Percentiles rank a stretch among this genome's conserved stretches.
These are phyloP conservation scores for Nakaseomyces nivariensis DNA, from an alignment of 1,139 yeast genomes.

Conservation along the genomic window DNA sequence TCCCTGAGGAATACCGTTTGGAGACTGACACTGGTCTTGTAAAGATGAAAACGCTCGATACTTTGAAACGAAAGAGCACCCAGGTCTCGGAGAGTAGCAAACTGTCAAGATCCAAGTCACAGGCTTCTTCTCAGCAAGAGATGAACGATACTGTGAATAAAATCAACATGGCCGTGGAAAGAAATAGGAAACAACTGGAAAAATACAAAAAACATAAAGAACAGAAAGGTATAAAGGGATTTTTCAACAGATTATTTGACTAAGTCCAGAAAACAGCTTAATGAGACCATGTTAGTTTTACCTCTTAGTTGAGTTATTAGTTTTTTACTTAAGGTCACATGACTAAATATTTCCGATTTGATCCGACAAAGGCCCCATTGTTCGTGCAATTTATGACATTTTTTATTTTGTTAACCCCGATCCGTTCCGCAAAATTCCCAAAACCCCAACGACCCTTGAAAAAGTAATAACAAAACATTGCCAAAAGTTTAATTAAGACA, in stretches of 20 bases:
- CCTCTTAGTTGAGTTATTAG: background rate
- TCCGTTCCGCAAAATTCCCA: too few relatives aligned
- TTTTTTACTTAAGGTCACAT: background rate
- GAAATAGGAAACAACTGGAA: slow-evolving; percentile 24
- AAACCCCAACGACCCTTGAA: too few relatives aligned
- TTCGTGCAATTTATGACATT: too few relatives aligned
- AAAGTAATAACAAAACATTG: too few relatives aligned
- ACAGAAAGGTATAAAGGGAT: slow-evolving; percentile 20
- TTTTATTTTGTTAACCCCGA: too few relatives aligned
- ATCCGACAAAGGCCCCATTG: too few relatives aligned
- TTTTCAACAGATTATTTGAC: slow-evolving; percentile 20
- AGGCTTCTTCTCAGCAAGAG: background rate
- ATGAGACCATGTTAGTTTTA: too few relatives aligned
- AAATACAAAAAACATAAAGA: slow-evolving; percentile 17
- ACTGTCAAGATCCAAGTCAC: background rate
- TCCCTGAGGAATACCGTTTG: slow-evolving; percentile 72
- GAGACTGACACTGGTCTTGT: slow-evolving; percentile 76
- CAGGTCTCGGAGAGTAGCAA: background rate
- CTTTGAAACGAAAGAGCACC: slow-evolving; percentile 6
- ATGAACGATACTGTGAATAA: slow-evolving; percentile 10
- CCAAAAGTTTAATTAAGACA: too few relatives aligned
- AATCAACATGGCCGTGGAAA: slow-evolving; percentile 25
- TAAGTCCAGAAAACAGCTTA: slow-evolving; percentile 2
- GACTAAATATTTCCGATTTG: background rate
- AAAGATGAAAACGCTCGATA: slow-evolving; percentile 21